Base-by-base conservation (phyloP, 805 yeast species). In the Candida tallmaniae region DNA sequence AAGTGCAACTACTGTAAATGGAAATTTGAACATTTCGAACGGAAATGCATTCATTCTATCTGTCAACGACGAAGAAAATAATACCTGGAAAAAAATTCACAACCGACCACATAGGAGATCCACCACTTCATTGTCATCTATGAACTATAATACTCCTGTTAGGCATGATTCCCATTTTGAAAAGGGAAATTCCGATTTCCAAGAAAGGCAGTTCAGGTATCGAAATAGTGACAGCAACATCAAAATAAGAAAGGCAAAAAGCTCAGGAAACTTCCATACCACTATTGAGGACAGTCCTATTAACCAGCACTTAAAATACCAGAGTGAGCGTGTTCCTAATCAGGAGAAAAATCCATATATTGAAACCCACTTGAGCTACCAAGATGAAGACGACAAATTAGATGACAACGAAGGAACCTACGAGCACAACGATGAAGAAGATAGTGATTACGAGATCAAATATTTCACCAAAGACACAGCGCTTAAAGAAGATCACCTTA, bases 191-290 rank as follows among this genome's bases (percentile, higher is more conserved):
- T n/a, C n/a, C n/a, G n/a, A n/a, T n/a, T n/a, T n/a, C n/a, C n/a
- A n/a, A n/a, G n/a, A n/a, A n/a, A n/a, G n/a, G n/a, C n/a, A n/a
- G n/a, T 23, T 23, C 7, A 23, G 16, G 8, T 21, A 14, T 21
- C 8, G 14, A 32, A 12, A 32, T 14, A 34, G 29, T 23, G 24
- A 29, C 16, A 33, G 32, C 2, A 23, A 22, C 13, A 13, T 34
- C 16, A 34, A 29, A 16, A 30, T 32, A 8, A 28, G 63, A 4
- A 60, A 62, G 30, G 64, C 68, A 1, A 54, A 47, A 34, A 60
- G 67, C 31, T 58, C 68, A 2, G 58, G 59, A 1, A 64, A 23
- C 24, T 11, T 14, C 12, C 27, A 24, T 24, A 8, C 6, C 14
- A 24, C 6, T 24, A 6, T 28, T 26, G 47, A 41, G 12, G 41